Conservation (phyloP, 1,139 yeast species). For the Hansenula lynferdii region DNA sequence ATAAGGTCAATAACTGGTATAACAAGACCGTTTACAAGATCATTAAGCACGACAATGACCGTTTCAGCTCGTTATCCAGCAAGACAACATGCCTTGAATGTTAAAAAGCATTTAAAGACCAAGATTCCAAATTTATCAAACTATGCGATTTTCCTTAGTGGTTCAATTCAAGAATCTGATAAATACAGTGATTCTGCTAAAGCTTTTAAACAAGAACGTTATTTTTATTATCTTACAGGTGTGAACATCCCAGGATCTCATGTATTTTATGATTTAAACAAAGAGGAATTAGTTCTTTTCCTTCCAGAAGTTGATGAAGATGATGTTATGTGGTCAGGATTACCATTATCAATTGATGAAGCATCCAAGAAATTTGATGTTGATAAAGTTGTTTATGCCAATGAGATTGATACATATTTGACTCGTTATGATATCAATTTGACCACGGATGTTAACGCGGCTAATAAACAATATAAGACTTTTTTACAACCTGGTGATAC, state of each 20-base stretch:
- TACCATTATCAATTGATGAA: conserved; percentile 66
- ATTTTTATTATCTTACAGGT: conserved; percentile 87
- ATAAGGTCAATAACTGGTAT: no score
- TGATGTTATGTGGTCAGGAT: conserved; percentile 95
- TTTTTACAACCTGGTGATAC: conserved; percentile 37
- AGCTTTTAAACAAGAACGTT: conserved; percentile 84
- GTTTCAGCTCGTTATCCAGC: conserved; percentile 58
- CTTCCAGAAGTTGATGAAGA: conserved; percentile 82
- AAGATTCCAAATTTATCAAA: conserved; percentile 17
- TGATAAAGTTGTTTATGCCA: conserved; percentile 67
- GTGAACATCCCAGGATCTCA: conserved; percentile 75
- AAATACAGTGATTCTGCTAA: conserved; percentile 79
- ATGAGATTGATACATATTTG: conserved; percentile 37
- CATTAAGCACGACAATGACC: conserved; percentile 17
- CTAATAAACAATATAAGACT: conserved; percentile 26
- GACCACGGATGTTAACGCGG: conserved; percentile 34
- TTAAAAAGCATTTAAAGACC: conserved; percentile 38
- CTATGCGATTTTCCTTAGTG: conserved; percentile 55
- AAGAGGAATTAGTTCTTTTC: conserved; percentile 62
- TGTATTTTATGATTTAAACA: conserved; percentile 50
- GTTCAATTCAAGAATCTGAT: conserved; percentile 55
- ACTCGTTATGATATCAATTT: conserved; percentile 23
- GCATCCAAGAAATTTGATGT: conserved; percentile 69
- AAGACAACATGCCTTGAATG: conserved; percentile 57
- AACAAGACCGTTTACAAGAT: no score